Percentiles rank a stretch among this genome's conserved stretches.
phyloP scores from a whole-genome alignment of 805 yeast species.

The Priceomyces medius region DNA sequence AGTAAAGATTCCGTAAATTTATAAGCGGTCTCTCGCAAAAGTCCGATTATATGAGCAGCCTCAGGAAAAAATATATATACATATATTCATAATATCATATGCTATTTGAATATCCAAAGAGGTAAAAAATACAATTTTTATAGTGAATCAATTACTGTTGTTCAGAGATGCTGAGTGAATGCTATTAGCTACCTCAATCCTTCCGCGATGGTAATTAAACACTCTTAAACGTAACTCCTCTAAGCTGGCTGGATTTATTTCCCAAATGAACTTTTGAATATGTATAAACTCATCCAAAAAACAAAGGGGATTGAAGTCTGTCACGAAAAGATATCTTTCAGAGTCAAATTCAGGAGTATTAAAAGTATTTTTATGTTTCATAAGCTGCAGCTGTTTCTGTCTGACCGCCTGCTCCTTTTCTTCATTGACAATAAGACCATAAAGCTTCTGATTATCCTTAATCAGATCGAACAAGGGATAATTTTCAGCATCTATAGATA shows the following conservation, averaged over 20 bases:
- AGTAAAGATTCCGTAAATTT: too few relatives aligned
- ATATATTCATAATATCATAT: too few relatives aligned
- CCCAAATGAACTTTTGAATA: conserved; percentile 11
- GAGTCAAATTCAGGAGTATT: conserved; percentile 16
- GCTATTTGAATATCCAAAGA: too few relatives aligned
- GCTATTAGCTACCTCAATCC: conserved; percentile 10
- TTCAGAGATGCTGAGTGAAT: too few relatives aligned
- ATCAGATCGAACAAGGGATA: conserved; percentile 18
- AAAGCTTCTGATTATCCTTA: conserved; percentile 5
- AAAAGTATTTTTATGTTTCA: neutral
- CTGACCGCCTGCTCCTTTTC: conserved; percentile 5
- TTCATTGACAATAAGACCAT: conserved; percentile 2
- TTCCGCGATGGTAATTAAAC: conserved; percentile 14
- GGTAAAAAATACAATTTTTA: too few relatives aligned
- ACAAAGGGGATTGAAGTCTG: conserved; percentile 26
- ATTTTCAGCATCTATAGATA: conserved; percentile 14
- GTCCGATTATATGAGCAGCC: too few relatives aligned
- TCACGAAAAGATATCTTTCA: conserved; percentile 22
- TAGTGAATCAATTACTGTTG: too few relatives aligned
- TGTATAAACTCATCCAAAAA: conserved; percentile 9
- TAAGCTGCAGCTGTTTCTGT: conserved; percentile 10
- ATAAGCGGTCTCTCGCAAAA: too few relatives aligned
- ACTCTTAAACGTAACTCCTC: conserved; percentile 12
- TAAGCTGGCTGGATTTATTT: conserved; percentile 8
- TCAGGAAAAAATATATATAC: too few relatives aligned